These are phyloP conservation scores for Coniochaeta hoffmannii DNA, from an alignment of 2,329 filamentous ascomycete species.

Conservation along the genomic window DNA sequence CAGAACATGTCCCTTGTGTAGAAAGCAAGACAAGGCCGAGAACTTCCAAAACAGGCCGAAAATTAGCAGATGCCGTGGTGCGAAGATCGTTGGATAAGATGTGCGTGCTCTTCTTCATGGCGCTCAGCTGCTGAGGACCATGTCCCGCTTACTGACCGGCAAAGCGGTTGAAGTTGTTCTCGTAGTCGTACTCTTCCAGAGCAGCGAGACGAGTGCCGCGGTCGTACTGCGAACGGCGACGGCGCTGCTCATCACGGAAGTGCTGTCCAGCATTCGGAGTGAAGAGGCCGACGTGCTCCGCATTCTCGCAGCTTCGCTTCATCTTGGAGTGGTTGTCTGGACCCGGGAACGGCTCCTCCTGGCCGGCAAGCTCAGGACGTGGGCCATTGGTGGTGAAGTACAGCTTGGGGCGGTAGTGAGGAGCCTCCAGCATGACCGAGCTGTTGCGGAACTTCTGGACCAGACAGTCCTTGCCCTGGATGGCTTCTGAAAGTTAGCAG, in stretches of 20 bases:
- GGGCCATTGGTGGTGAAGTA: constrained; percentile 44
- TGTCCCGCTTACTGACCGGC: constrained; percentile 12
- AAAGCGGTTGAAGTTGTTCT: constrained; percentile 22
- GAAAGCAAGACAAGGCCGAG: constrained; percentile 14
- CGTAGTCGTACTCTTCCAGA: constrained; percentile 53
- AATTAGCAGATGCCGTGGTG: constrained; percentile 1
- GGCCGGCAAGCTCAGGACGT: constrained; percentile 49
- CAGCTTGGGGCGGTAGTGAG: constrained; percentile 74
- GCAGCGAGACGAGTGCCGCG: constrained; percentile 69
- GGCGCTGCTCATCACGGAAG: constrained; percentile 67
- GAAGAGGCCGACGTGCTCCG: constrained; percentile 75
- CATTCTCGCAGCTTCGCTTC: constrained; percentile 80
- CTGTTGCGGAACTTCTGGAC: constrained; percentile 96
- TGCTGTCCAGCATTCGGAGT: constrained; percentile 71
- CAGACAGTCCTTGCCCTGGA: constrained; percentile 85
- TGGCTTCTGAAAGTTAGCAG: constrained; percentile 44
- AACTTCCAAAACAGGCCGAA: constrained; percentile 1
- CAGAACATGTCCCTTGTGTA: constrained; percentile 8
- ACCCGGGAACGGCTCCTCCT: constrained; percentile 67
- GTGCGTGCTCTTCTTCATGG: background rate
- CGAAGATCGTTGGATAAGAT: background rate
- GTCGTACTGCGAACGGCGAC: constrained; percentile 71
- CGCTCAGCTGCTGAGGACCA: background rate
- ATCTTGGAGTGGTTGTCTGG: constrained; percentile 84
- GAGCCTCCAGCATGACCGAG: constrained; percentile 83